Conservation (phyloP, 1,284 basidiomycete genomes). For the Serendipita sp. region DNA sequence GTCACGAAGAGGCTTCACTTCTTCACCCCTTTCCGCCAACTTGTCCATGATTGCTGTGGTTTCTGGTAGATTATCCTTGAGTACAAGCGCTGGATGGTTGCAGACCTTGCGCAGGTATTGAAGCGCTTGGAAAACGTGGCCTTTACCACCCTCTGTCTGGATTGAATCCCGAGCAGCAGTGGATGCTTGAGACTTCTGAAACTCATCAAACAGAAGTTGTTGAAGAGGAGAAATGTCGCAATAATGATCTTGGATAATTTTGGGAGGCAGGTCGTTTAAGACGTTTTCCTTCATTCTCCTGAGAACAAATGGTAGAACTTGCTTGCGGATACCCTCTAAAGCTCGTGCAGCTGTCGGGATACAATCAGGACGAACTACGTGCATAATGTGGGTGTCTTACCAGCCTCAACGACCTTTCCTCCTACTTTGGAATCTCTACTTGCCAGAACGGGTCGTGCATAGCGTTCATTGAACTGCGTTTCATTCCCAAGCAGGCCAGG, state of each 20-base stretch:
- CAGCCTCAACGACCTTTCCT: constrained; percentile 85
- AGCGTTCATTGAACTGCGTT: constrained; percentile 88
- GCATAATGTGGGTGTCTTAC: constrained; percentile 30
- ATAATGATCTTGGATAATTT: constrained; percentile 99
- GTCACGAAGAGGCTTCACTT: constrained; percentile 45
- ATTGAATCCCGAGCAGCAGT: constrained; percentile 52
- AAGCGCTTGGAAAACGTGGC: constrained; percentile 86
- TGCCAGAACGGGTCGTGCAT: constrained; percentile 90
- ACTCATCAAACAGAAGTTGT: constrained; percentile 87
- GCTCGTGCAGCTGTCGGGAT: constrained; percentile 62
- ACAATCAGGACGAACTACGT: constrained; percentile 7
- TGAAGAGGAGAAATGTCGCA: constrained; percentile 94
- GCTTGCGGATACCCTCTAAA: constrained; percentile 92
- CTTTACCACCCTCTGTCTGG: constrained; percentile 27
- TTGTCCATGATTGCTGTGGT: constrained; percentile 51
- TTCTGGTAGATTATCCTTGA: constrained; percentile 52
- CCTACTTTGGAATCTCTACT: constrained; percentile 84
- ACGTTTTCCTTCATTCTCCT: constrained; percentile 97
- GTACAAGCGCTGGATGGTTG: constrained; percentile 87
- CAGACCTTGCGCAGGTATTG: constrained; percentile 97
- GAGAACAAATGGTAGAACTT: constrained; percentile 95
- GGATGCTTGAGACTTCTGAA: constrained; percentile 66
- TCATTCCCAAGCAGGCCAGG: constrained; percentile 96
- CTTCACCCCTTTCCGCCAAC: constrained; percentile 26
- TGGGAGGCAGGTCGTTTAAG: constrained; percentile 88